These are phyloP conservation scores for Tephrocybe rancida DNA, from an alignment of 768 basidiomycete species.

Conservation along the genomic window DNA sequence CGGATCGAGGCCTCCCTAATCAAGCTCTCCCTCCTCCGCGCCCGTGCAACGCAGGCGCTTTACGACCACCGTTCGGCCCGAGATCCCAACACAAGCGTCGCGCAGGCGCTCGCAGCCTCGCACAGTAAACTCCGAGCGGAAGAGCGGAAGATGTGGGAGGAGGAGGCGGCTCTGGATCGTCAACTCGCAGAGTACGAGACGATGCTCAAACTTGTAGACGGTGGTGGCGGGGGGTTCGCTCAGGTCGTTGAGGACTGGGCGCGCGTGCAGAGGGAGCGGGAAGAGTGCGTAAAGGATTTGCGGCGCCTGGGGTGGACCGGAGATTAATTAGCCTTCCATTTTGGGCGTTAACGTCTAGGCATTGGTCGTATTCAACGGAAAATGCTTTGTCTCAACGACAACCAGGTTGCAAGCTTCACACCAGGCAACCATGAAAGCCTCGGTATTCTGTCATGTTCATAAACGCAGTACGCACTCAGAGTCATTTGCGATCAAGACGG, in stretches of 20 bases:
- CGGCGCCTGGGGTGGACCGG: conserved; percentile 54
- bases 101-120: conserved; percentile 33
- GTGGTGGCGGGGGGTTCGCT: conserved; percentile 38
- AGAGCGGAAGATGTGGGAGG: conserved; percentile 35
- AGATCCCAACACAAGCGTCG: conserved; percentile 25
- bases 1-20: conserved; percentile 48
- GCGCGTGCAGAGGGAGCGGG: conserved; percentile 46
- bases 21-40: conserved; percentile 48
- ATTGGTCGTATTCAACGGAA: too few species aligned
- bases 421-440: too few species aligned
- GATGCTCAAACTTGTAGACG: conserved; percentile 44
- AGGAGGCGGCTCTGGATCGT: conserved; percentile 37
- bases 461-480: too few species aligned
- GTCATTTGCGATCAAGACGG: too few species aligned
- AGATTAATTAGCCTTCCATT: conserved; percentile 25
- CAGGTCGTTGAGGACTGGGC: conserved; percentile 53
- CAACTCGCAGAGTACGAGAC: conserved; percentile 44
- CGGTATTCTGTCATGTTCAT: too few species aligned
- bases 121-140: conserved; percentile 35
- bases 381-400: too few species aligned
- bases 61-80: conserved; percentile 36
- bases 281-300: conserved; percentile 52
- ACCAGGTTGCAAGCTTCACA: too few species aligned
- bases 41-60: conserved; percentile 36
- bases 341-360: background rate